Conservation (phyloP, 805 yeast species). For the Candida berthetii region DNA sequence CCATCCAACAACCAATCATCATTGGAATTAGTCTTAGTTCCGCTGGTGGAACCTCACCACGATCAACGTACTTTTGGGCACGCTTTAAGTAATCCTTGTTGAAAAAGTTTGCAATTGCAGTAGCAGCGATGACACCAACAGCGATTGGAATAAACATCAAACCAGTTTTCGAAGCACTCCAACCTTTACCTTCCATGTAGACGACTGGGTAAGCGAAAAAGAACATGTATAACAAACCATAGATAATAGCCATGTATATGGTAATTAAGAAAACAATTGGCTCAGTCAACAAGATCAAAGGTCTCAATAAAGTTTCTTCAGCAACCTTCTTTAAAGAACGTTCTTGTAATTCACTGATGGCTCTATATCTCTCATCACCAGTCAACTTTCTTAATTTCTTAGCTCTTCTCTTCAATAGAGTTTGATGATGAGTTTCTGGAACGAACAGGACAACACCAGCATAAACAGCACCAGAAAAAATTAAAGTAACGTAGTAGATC, state of each 20-base stretch:
- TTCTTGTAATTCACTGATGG: slow-evolving; percentile 40
- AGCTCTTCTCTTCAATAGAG: slow-evolving; percentile 50
- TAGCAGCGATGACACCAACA: slow-evolving; percentile 41
- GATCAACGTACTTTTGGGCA: slow-evolving; percentile 37
- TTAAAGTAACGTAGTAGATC: slow-evolving; percentile 58
- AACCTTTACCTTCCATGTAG: slow-evolving; percentile 48
- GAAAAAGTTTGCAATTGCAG: slow-evolving; percentile 34
- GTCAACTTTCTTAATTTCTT: slow-evolving; percentile 42
- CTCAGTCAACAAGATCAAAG: slow-evolving; percentile 41
- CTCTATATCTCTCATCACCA: slow-evolving; percentile 44
- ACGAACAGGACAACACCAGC: slow-evolving; percentile 26
- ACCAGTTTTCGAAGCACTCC: slow-evolving; percentile 49
- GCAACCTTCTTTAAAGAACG: slow-evolving; percentile 33
- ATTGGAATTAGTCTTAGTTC: slow-evolving; percentile 49
- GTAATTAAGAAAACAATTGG: slow-evolving; percentile 50
- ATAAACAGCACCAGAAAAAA: slow-evolving; percentile 45
- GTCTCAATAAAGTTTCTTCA: slow-evolving; percentile 44
- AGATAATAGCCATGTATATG: slow-evolving; percentile 51
- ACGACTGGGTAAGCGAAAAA: slow-evolving; percentile 60
- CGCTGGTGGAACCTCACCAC: slow-evolving; percentile 47
- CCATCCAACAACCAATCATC: slow-evolving; percentile 53
- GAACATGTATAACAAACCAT: slow-evolving; percentile 58
- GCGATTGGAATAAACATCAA: slow-evolving; percentile 55
- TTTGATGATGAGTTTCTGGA: slow-evolving; percentile 62
- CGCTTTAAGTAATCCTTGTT: slow-evolving; percentile 42